Evolutionary conservation across 2,329 filamentous ascomycete species (phyloP).

Genomic region (Chaetomium sp.): DNA sequence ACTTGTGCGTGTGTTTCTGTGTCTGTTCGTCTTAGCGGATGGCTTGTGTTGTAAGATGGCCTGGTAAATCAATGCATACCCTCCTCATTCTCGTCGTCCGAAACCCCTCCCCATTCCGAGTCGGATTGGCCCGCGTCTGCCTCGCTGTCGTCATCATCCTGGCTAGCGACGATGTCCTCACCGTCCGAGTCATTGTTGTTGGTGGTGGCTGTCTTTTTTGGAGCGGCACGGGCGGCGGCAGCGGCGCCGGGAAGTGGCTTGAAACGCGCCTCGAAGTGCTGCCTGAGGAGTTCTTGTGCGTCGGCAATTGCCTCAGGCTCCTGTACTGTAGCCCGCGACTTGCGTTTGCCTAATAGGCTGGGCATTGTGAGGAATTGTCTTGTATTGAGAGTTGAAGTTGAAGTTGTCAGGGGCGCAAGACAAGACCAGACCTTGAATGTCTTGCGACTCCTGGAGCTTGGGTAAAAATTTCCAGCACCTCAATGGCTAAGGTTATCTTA

Average conservation of each 20-base stretch:
- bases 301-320: slow-evolving; percentile 46
- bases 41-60: background rate
- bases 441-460: background rate
- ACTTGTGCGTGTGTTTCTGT: slow-evolving; percentile 36
- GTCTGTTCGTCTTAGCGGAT: slow-evolving; percentile 4
- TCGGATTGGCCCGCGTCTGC: slow-evolving; percentile 23
- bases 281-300: slow-evolving; percentile 74
- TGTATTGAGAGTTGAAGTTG: background rate
- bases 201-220: slow-evolving; percentile 38
- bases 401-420: background rate
- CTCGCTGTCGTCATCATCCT: slow-evolving; percentile 29
- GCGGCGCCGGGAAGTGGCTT: slow-evolving; percentile 61
- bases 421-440: background rate
- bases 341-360: slow-evolving; percentile 54
- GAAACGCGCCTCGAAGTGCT: slow-evolving; percentile 88
- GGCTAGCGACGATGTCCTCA: slow-evolving; percentile 29
- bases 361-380: slow-evolving; percentile 42
- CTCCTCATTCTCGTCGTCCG: slow-evolving; percentile 34
- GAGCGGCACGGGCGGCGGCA: slow-evolving; percentile 33
- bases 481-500: slow-evolving; percentile 20
- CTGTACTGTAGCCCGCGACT: slow-evolving; percentile 40
- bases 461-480: slow-evolving; percentile 18
- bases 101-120: slow-evolving; percentile 25
- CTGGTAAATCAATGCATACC: background rate
- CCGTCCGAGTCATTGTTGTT: slow-evolving; percentile 29